Percentiles rank a stretch among this genome's conserved stretches.
Evolutionary conservation across 2,329 filamentous ascomycete genomes (phyloP).

Genomic region (Aspergillus sojae): DNA sequence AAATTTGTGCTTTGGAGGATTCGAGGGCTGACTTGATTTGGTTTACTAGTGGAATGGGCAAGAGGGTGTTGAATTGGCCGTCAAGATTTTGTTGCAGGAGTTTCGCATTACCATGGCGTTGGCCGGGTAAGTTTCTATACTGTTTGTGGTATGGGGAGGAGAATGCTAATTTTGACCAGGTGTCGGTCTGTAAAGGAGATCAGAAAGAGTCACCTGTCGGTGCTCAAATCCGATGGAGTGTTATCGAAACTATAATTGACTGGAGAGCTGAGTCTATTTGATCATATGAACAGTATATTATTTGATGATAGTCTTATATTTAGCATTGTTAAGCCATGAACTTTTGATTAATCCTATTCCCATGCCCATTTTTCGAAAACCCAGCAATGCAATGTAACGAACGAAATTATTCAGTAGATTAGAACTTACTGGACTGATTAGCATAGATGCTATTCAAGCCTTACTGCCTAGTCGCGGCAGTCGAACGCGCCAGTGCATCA

Average conservation of each 20-base stretch:
- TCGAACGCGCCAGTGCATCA: slow-evolving; percentile 35
- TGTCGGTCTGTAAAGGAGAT: slow-evolving; percentile 35
- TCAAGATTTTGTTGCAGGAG: slow-evolving; percentile 36
- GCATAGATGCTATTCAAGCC: slow-evolving; percentile 13
- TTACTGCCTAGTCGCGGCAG: slow-evolving; percentile 37
- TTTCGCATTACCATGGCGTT: slow-evolving; percentile 36
- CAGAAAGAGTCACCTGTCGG: slow-evolving; percentile 29
- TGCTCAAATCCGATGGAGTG: slow-evolving; percentile 30
- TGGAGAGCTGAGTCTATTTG: not conserved
- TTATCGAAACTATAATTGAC: slow-evolving; percentile 30
- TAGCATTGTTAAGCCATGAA: not conserved
- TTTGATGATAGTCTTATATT: not conserved
- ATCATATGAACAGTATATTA: not conserved
- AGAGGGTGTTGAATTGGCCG: slow-evolving; percentile 37
- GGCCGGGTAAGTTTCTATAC: slow-evolving; percentile 30
- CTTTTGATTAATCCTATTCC: not conserved
- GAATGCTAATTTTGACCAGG: slow-evolving; percentile 17
- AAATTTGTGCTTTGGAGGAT: not conserved
- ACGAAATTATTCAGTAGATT: not conserved
- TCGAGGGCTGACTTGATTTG: slow-evolving; percentile 6
- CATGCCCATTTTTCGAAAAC: not conserved
- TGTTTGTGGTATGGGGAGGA: not conserved
- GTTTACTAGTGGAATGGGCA: slow-evolving; percentile 34
- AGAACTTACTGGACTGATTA: not conserved
- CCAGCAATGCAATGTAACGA: not conserved